Evolutionary conservation across 805 yeast species (phyloP).

Genomic region (Metschnikowia peoriensis): DNA sequence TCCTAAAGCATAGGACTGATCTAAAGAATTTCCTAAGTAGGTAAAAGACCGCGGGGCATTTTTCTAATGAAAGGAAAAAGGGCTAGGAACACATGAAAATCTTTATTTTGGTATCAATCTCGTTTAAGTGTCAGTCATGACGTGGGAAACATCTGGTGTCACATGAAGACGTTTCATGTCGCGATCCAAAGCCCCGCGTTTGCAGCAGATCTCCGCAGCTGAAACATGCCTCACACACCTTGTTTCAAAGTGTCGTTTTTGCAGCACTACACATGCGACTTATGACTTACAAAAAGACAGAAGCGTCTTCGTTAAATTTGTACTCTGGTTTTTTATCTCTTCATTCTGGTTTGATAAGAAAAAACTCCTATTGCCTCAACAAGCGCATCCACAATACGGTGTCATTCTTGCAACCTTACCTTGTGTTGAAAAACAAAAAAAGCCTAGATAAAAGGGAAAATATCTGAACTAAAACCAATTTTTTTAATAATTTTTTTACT

Average conservation of each 20-base stretch:
- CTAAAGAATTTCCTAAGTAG: no score
- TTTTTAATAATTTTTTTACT: no score
- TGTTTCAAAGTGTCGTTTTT: constrained; percentile 5
- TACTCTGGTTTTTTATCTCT: neutral
- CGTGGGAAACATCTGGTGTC: neutral
- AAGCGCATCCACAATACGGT: no score
- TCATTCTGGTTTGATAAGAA: neutral
- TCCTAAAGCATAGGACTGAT: no score
- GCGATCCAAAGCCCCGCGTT: neutral
- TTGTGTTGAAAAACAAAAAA: no score
- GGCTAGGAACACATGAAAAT: no score
- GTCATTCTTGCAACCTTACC: no score
- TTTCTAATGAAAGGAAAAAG: no score
- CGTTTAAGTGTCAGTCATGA: neutral
- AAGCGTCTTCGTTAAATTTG: neutral
- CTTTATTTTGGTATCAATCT: neutral
- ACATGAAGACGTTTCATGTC: constrained; percentile 1
- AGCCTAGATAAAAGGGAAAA: neutral
- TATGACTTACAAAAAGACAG: constrained; percentile 4
- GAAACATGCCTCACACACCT: constrained; percentile 9
- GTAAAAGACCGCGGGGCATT: no score
- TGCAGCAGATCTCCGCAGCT: constrained; percentile 5
- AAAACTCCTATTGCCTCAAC: neutral
- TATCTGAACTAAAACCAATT: no score
- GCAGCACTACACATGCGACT: constrained; percentile 4